These are phyloP conservation scores for Aspergillus persii DNA, from an alignment of 2,329 filamentous ascomycete genomes.

Conservation along the genomic window DNA sequence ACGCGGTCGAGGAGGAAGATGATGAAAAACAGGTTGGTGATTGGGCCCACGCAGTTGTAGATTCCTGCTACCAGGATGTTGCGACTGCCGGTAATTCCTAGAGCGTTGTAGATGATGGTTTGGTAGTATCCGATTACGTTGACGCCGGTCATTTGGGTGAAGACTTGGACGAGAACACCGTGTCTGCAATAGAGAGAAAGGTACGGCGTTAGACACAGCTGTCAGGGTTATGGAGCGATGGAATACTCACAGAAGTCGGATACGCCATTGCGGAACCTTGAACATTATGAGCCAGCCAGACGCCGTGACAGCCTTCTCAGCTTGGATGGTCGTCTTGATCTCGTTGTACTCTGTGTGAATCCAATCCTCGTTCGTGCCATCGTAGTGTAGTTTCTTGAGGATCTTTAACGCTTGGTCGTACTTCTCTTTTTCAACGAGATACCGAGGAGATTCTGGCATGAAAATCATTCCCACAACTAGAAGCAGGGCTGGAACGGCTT, in stretches of 20 bases:
- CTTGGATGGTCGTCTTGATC: slow-evolving; percentile 52
- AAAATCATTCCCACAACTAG: slow-evolving; percentile 35
- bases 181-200: slow-evolving; percentile 34
- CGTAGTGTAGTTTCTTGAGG: slow-evolving; percentile 54
- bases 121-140: slow-evolving; percentile 45
- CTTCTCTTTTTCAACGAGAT: slow-evolving; percentile 42
- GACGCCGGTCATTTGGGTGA: slow-evolving; percentile 56
- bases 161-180: slow-evolving; percentile 61
- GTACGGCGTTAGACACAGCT: not conserved
- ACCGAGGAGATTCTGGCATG: slow-evolving; percentile 36
- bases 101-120: slow-evolving; percentile 39
- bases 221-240: not conserved
- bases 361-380: slow-evolving; percentile 56
- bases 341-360: slow-evolving; percentile 44
- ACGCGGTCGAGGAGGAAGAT: slow-evolving; percentile 56
- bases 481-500: slow-evolving; percentile 42
- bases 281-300: slow-evolving; percentile 41
- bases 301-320: slow-evolving; percentile 55
- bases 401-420: slow-evolving; percentile 50
- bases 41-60: slow-evolving; percentile 58
- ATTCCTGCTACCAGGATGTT: slow-evolving; percentile 58
- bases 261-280: slow-evolving; percentile 52
- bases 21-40: slow-evolving; percentile 50
- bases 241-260: slow-evolving; percentile 49
- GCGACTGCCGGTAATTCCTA: slow-evolving; percentile 56